Conservation (phyloP, 352 stramenopile genomes). For the Aphanomyces invadans region DNA sequence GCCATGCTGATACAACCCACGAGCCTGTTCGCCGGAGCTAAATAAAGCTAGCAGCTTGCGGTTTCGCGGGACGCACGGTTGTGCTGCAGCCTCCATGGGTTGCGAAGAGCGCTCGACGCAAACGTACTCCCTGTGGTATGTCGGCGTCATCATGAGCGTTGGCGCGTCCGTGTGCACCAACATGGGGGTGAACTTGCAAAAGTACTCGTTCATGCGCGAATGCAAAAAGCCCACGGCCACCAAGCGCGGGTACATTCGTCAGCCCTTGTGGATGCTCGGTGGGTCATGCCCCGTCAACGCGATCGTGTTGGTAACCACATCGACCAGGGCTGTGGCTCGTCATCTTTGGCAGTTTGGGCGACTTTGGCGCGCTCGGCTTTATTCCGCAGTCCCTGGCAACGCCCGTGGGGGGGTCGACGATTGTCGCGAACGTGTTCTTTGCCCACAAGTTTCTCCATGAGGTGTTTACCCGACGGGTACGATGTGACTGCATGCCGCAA, state of each 20-base stretch:
- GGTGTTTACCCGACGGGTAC: slow-evolving; percentile 43
- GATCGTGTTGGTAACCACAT: background rate
- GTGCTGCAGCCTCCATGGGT: background rate
- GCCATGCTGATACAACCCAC: too few species aligned
- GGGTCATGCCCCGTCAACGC: background rate
- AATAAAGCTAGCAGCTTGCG: too few species aligned
- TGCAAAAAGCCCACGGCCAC: slow-evolving; percentile 41
- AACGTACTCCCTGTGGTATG: slow-evolving; percentile 44
- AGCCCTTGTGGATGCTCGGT: slow-evolving; percentile 76
- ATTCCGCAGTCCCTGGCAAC: slow-evolving; percentile 72
- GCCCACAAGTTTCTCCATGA: slow-evolving; percentile 72
- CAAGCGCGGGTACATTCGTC: slow-evolving; percentile 66
- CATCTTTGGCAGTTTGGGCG: slow-evolving; percentile 53
- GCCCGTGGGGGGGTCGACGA: slow-evolving; percentile 66
- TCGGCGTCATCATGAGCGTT: slow-evolving; percentile 72
- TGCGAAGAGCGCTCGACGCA: background rate
- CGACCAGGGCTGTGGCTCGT: slow-evolving; percentile 45
- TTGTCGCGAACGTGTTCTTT: slow-evolving; percentile 80
- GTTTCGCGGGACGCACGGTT: background rate
- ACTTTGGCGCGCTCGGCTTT: slow-evolving; percentile 75
- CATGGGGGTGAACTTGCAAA: slow-evolving; percentile 83
- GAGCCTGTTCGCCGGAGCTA: too few species aligned
- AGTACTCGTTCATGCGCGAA: slow-evolving; percentile 84
- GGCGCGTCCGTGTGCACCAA: slow-evolving; percentile 67
- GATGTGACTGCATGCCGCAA: background rate